Percentiles rank a stretch among this genome's conserved stretches.
Evolutionary conservation across 306 rosid species (phyloP).

Genomic region (Pueraria montana): DNA sequence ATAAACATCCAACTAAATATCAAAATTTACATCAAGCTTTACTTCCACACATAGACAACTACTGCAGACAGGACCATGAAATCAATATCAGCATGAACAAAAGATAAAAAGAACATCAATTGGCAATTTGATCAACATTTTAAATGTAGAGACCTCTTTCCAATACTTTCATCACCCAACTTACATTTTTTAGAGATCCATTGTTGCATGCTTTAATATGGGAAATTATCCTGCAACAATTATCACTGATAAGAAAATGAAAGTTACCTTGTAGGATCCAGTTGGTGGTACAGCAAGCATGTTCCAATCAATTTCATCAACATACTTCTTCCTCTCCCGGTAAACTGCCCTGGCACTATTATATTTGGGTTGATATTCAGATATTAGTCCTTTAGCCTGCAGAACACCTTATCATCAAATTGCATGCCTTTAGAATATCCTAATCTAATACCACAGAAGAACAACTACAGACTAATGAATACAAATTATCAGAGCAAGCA

Average conservation of each 20-base stretch:
- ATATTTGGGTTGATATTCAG: constrained; percentile 94
- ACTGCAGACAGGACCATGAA: constrained; percentile 16
- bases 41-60: background rate
- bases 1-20: constrained; percentile 6
- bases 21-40: background rate
- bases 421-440: constrained; percentile 12
- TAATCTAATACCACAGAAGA: constrained; percentile 26
- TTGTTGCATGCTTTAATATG: constrained; percentile 42
- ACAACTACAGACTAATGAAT: constrained; percentile 27
- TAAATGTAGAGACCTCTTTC: constrained; percentile 6
- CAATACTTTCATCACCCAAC: background rate
- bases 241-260: constrained; percentile 33
- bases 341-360: constrained; percentile 96
- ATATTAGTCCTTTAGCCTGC: constrained; percentile 93
- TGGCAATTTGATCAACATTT: constrained; percentile 34
- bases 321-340: constrained; percentile 89
- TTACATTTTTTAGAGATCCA: constrained; percentile 6
- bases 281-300: constrained; percentile 97
- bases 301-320: constrained; percentile 91
- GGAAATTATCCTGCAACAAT: constrained; percentile 31
- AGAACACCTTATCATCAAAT: constrained; percentile 53
- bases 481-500: constrained; percentile 38
- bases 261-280: constrained; percentile 82
- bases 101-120: constrained; percentile 5
- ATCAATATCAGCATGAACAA: constrained; percentile 1